Percentiles rank a stretch among this genome's conserved stretches.
Evolutionary conservation across 305 asterid genomes (phyloP).

Genomic region (Solanum chacoense): DNA sequence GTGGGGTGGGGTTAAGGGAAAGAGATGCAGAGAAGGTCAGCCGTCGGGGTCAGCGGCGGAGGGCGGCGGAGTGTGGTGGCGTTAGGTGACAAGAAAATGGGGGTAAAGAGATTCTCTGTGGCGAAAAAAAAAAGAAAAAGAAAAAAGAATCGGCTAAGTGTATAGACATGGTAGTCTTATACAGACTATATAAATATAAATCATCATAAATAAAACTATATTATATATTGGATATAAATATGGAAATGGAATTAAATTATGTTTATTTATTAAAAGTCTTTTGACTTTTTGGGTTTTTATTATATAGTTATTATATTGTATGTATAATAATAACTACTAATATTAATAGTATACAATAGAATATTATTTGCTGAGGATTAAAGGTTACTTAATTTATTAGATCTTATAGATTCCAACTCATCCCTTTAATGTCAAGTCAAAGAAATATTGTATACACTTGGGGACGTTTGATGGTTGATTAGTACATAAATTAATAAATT

Average conservation of each 20-base stretch:
- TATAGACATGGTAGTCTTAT: background rate
- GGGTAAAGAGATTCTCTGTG: constrained; percentile 14
- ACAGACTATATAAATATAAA: background rate
- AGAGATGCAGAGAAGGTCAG: constrained; percentile 15
- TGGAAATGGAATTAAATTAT: background rate
- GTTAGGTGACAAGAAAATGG: constrained; percentile 32
- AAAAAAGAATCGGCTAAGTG: background rate
- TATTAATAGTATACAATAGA: background rate
- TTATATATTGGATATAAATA: background rate
- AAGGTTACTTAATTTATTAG: background rate
- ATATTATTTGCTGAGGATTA: background rate
- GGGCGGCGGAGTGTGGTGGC: constrained; percentile 2
- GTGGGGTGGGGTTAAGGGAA: background rate
- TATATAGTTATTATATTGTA: background rate
- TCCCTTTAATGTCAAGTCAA: background rate
- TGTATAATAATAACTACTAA: background rate
- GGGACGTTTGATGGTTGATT: background rate
- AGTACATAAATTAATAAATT: background rate
- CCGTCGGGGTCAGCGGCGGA: constrained; percentile 19
- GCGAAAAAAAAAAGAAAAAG: background rate
- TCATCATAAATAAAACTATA: background rate
- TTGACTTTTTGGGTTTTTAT: background rate
- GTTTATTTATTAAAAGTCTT: background rate
- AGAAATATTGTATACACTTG: background rate
- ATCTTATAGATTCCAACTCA: background rate